A percentile compares a stretch with the other conserved stretches of the same genome.
Evolutionary conservation across 1,139 yeast genomes (phyloP).

Genomic region (Suhomyces terraborum): DNA sequence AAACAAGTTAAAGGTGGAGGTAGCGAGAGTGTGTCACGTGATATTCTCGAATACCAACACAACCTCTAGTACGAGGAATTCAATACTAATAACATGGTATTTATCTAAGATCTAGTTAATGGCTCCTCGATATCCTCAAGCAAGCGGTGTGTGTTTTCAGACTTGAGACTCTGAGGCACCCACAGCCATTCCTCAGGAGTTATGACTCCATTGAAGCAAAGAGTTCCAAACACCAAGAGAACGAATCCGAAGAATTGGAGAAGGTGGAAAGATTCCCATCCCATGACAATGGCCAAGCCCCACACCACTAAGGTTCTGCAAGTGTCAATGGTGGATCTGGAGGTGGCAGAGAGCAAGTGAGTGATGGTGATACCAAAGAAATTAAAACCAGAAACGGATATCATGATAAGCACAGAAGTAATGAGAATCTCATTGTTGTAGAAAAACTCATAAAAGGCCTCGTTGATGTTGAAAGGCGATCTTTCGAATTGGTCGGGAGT

Average conservation of each 20-base stretch:
- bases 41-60: too few relatives aligned
- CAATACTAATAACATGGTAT: too few relatives aligned
- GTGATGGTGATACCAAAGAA: constrained; percentile 76
- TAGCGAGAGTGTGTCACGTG: neutral
- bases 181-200: constrained; percentile 47
- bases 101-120: constrained; percentile 4
- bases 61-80: too few relatives aligned
- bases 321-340: constrained; percentile 79
- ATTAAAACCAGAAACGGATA: constrained; percentile 72
- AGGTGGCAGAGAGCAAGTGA: constrained; percentile 66
- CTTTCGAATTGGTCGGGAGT: constrained; percentile 35
- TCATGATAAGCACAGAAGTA: constrained; percentile 66
- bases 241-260: constrained; percentile 68
- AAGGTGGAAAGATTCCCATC: constrained; percentile 72
- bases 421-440: constrained; percentile 42
- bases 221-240: constrained; percentile 68
- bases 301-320: constrained; percentile 77
- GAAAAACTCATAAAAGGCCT: constrained; percentile 55
- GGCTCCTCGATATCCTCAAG: constrained; percentile 11
- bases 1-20: neutral
- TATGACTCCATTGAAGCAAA: constrained; percentile 72
- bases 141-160: constrained; percentile 2
- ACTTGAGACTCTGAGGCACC: constrained; percentile 37
- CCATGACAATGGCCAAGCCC: constrained; percentile 70
- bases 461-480: constrained; percentile 59